Base-by-base conservation (phyloP, 148 eudicot genomes). In the Talinum fruticosum region DNA sequence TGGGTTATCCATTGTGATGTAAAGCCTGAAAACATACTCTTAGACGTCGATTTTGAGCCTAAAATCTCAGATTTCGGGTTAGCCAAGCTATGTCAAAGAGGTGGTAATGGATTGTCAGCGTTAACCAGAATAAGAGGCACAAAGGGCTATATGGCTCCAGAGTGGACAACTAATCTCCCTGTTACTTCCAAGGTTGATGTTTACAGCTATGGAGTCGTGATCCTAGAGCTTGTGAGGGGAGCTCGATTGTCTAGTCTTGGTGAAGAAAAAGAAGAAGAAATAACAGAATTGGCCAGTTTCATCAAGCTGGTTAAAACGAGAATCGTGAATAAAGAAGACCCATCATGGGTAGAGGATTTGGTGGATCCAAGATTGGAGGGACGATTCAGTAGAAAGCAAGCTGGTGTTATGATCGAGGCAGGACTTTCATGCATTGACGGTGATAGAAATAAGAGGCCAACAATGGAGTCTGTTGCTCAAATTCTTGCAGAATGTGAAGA, bases 1-100 rank as follows among this genome's bases (percentile, higher is more conserved):
- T 57, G 64, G 64, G 64, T 57, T 7, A 57, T 57, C 64, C 64
- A 57, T n/a, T 57, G 64, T 57, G 64, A 57, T 57, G 28, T 57
- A 15, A 57, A 57, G 10, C 64, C 64, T n/a, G 64, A 57, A 6
- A 57, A 57, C 64, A 57, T 57, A 23, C 64, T 57, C 28, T 57
- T 57, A n/a, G 64, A 57, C 28, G 64, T 23, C 5, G 64, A 23
- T 57, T 57, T 57, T 23, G 64, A 57, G 64, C 64, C 64, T 7
- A 57, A 57, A 21, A 57, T 57, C 6, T 57, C 64, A 4, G 64
- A 57, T 12, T 57, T 57, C 5, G 64, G 64, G 28, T 57, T 57
- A 57, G 8, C 64, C 16, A 57, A 57, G 64, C 16, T 57, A 10
- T 57, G 64, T 57, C 64, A 57, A 5, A 57, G 64, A n/a, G 64